Evolutionary conservation across 1,284 basidiomycete species (phyloP).

Genomic region (Ustilago trichophora): DNA sequence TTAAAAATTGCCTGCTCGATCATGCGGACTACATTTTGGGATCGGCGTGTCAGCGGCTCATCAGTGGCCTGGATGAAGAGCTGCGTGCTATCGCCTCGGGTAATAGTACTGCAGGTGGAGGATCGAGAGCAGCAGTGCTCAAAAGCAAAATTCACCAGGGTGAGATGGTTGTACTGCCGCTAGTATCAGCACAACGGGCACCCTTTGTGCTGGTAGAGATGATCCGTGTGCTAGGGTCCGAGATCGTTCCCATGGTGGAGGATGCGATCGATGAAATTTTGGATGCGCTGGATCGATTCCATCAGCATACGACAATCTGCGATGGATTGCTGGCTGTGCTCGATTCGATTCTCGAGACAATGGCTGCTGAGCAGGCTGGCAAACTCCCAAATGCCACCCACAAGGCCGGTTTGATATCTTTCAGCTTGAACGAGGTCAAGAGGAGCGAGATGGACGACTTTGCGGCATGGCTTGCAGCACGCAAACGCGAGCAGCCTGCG

Average conservation of each 20-base stretch:
- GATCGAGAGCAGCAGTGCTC: too few relatives aligned
- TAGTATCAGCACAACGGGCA: slow-evolving; percentile 55
- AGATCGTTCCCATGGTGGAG: slow-evolving; percentile 59
- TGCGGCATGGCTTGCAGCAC: slow-evolving; percentile 9
- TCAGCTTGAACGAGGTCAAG: background rate
- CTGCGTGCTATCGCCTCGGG: slow-evolving; percentile 12
- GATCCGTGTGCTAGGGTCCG: slow-evolving; percentile 57
- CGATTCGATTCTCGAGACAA: slow-evolving; percentile 49
- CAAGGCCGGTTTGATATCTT: background rate
- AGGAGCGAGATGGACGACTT: slow-evolving; percentile 14
- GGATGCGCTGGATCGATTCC: slow-evolving; percentile 63
- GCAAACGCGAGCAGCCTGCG: background rate
- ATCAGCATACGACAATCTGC: slow-evolving; percentile 50
- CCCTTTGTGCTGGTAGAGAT: slow-evolving; percentile 64
- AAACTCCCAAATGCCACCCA: background rate
- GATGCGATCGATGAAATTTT: slow-evolving; percentile 65
- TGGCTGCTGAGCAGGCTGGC: slow-evolving; percentile 36
- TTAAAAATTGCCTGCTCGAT: slow-evolving; percentile 53
- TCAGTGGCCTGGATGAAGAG: slow-evolving; percentile 42
- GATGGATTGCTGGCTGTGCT: slow-evolving; percentile 58
- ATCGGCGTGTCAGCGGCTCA: slow-evolving; percentile 55
- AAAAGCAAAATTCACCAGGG: too few relatives aligned
- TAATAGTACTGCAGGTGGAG: too few relatives aligned
- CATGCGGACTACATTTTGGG: slow-evolving; percentile 64
- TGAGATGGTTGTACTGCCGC: slow-evolving; percentile 20